These are phyloP conservation scores for Saccharum hybrid DNA, from an alignment of 202 grass and related monocot species.

Conservation along the genomic window DNA sequence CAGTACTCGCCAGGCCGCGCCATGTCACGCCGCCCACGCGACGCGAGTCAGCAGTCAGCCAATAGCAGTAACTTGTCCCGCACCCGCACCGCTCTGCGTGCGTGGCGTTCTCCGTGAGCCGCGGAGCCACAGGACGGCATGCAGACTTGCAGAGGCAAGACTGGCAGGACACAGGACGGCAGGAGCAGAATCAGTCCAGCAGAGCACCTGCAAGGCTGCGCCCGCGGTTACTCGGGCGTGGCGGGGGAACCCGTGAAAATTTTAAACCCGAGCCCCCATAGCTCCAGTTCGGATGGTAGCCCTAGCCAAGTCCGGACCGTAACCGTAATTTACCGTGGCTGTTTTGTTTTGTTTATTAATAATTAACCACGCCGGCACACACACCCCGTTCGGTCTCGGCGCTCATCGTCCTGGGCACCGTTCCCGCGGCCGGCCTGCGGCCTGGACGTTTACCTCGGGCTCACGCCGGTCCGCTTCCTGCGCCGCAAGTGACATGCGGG, in stretches of 20 bases:
- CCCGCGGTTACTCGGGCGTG: not conserved
- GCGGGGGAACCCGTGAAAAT: not conserved
- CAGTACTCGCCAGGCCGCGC: not conserved
- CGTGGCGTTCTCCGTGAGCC: constrained; percentile 18
- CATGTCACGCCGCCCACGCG: constrained; percentile 36
- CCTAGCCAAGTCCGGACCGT: constrained; percentile 22
- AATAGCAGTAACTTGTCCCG: constrained; percentile 12
- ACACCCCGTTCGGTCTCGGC: not conserved
- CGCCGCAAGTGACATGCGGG: constrained; percentile 38
- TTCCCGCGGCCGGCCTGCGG: not conserved
- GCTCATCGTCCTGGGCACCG: not conserved
- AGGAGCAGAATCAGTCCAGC: not conserved
- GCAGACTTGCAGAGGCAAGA: not conserved
- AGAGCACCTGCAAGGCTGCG: not conserved
- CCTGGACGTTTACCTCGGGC: constrained; percentile 1
- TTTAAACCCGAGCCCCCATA: not conserved
- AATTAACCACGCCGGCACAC: not conserved
- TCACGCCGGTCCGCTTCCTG: not conserved
- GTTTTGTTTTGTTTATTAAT: constrained; percentile 31
- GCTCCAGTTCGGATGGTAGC: not conserved
- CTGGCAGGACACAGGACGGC: constrained; percentile 7
- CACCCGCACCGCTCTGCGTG: constrained; percentile 3
- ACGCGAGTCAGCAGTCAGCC: not conserved
- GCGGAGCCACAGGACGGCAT: not conserved
- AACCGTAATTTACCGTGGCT: constrained; percentile 44